Evolutionary conservation across 2,329 filamentous ascomycete genomes (phyloP).

Genomic region (Sclerotinia minor): DNA sequence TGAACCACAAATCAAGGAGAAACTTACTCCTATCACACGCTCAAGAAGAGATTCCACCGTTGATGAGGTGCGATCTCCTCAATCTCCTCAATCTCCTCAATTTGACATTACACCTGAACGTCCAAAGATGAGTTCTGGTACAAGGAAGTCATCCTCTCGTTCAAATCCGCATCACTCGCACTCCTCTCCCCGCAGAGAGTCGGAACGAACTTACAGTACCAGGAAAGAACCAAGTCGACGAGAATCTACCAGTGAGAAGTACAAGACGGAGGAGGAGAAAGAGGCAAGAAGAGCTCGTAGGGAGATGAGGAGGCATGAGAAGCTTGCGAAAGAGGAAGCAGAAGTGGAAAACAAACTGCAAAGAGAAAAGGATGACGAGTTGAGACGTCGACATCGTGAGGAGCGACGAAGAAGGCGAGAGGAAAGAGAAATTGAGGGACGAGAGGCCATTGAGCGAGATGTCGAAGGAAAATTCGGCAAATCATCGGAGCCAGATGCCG

Average conservation of each 20-base stretch:
- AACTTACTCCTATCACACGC: conserved; percentile 16
- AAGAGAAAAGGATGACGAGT: conserved; percentile 21
- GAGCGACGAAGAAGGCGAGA: conserved; percentile 17
- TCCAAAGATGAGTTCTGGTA: conserved; percentile 11
- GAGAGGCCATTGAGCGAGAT: conserved; percentile 15
- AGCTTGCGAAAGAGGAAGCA: conserved; percentile 17
- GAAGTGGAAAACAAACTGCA: conserved; percentile 8
- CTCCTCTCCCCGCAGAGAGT: conserved; percentile 17
- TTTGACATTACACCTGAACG: conserved; percentile 16
- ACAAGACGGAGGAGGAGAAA: conserved; percentile 34
- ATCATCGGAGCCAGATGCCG: conserved; percentile 13
- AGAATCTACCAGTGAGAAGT: conserved; percentile 28
- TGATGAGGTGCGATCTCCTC: conserved; percentile 11
- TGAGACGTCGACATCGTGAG: conserved; percentile 12
- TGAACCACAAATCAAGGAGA: conserved; percentile 35
- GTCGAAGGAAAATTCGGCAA: neutral
- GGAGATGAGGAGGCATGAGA: conserved; percentile 32
- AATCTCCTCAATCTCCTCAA: conserved; percentile 16
- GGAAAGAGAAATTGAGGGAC: conserved; percentile 10
- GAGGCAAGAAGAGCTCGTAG: conserved; percentile 33
- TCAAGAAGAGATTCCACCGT: conserved; percentile 9
- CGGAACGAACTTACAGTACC: conserved; percentile 1
- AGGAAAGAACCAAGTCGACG: conserved; percentile 26
- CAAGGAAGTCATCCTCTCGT: conserved; percentile 18
- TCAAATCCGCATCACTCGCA: conserved; percentile 23